Evolutionary conservation across 176 grass and related monocot species (phyloP).

Genomic region (Phragmites australis): DNA sequence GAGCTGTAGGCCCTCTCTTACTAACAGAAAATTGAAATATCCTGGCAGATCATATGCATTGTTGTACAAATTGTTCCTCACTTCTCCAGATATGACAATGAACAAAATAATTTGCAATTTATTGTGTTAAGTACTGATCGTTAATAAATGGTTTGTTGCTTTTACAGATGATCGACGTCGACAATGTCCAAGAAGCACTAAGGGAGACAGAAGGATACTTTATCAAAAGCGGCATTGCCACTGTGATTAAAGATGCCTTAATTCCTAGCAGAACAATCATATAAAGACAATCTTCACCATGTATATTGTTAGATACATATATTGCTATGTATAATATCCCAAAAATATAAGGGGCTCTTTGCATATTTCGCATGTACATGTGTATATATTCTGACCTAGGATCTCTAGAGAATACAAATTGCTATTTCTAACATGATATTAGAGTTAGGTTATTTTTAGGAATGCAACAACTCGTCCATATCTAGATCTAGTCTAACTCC

Average conservation of each 20-base stretch:
- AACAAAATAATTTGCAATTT: not conserved
- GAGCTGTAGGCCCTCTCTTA: not conserved
- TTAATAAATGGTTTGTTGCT: slow-evolving; percentile 28
- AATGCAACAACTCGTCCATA: no score
- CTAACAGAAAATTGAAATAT: slow-evolving; percentile 12
- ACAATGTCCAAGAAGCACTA: slow-evolving; percentile 79
- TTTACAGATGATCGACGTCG: slow-evolving; percentile 74
- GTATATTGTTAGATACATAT: no score
- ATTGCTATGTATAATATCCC: no score
- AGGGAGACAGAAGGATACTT: slow-evolving; percentile 97
- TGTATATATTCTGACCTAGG: no score
- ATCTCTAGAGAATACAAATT: no score
- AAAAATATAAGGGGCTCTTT: no score
- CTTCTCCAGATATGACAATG: not conserved
- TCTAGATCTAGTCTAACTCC: no score
- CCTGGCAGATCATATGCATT: not conserved
- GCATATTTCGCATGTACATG: no score
- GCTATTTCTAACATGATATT: no score
- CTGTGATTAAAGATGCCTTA: slow-evolving; percentile 83
- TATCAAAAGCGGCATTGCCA: slow-evolving; percentile 93
- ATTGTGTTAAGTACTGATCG: slow-evolving; percentile 30
- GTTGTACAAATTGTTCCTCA: not conserved
- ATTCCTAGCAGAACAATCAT: slow-evolving; percentile 83
- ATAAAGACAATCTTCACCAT: slow-evolving; percentile 34
- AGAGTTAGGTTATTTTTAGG: no score